These are phyloP conservation scores for Ogataea pini DNA, from an alignment of 805 yeast genomes.

Conservation along the genomic window DNA sequence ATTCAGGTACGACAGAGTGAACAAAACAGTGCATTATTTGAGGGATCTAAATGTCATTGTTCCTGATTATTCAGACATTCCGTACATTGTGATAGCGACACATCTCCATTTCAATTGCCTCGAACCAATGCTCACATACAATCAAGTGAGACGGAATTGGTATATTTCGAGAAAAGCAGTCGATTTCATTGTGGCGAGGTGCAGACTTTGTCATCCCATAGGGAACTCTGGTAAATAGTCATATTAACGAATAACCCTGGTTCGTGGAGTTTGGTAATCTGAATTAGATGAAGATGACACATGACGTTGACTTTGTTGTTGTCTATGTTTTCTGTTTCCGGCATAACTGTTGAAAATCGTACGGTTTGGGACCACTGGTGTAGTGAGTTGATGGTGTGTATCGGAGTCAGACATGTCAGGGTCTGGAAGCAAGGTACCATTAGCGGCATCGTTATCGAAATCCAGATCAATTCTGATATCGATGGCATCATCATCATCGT, in stretches of 20 bases:
- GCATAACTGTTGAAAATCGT: slow-evolving; percentile 17
- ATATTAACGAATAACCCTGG: slow-evolving; percentile 24
- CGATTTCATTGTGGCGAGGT: slow-evolving; percentile 26
- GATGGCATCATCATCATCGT: background rate
- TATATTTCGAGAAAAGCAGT: slow-evolving; percentile 33
- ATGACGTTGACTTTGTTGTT: slow-evolving; percentile 6
- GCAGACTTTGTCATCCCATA: slow-evolving; percentile 23
- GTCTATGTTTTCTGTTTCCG: slow-evolving; percentile 16
- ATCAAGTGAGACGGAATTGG: slow-evolving; percentile 32
- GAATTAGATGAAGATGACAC: slow-evolving; percentile 13
- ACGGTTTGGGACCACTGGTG: slow-evolving; percentile 25
- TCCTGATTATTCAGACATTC: slow-evolving; percentile 32
- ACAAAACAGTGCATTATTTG: slow-evolving; percentile 28
- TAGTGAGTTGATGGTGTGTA: slow-evolving; percentile 19
- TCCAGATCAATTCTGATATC: slow-evolving; percentile 2
- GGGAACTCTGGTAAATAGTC: background rate
- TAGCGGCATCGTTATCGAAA: background rate
- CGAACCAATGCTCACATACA: slow-evolving; percentile 25
- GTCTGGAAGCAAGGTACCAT: slow-evolving; percentile 1
- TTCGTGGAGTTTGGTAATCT: slow-evolving; percentile 24
- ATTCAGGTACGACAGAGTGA: slow-evolving; percentile 24
- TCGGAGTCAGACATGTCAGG: slow-evolving; percentile 11
- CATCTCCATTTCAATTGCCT: slow-evolving; percentile 30
- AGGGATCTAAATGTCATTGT: slow-evolving; percentile 31
- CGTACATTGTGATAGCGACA: slow-evolving; percentile 34